These are phyloP conservation scores for Salvia splendens DNA, from an alignment of 257 asterid genomes.

Conservation along the genomic window DNA sequence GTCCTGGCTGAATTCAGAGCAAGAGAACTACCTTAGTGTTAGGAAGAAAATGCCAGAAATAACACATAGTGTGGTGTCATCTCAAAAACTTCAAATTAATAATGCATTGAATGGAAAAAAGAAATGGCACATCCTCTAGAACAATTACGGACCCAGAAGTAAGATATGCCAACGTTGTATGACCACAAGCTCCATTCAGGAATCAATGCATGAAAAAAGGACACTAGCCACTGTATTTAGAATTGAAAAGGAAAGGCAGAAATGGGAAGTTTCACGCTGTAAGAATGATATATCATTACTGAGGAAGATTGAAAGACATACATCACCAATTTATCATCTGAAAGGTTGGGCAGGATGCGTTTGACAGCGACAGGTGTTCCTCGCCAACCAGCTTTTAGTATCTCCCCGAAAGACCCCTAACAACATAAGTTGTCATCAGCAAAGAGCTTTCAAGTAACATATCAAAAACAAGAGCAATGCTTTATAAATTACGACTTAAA, in stretches of 20 bases:
- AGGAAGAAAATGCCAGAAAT: neutral
- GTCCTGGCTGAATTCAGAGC: slow-evolving; percentile 72
- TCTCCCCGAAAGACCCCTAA: slow-evolving; percentile 99
- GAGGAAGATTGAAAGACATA: slow-evolving; percentile 40
- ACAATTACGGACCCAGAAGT: neutral
- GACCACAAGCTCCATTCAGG: slow-evolving; percentile 18
- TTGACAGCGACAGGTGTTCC: slow-evolving; percentile 98
- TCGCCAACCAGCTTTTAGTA: slow-evolving; percentile 88
- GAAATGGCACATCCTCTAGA: slow-evolving; percentile 1
- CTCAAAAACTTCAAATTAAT: neutral
- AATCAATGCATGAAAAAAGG: slow-evolving; percentile 6
- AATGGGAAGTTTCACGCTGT: slow-evolving; percentile 6
- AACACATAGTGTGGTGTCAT: slow-evolving; percentile 11
- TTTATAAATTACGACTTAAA: neutral
- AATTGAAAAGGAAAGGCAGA: slow-evolving; percentile 7
- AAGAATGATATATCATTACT: slow-evolving; percentile 10
- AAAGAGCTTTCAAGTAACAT: slow-evolving; percentile 28
- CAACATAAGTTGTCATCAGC: slow-evolving; percentile 44
- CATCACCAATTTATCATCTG: slow-evolving; percentile 93
- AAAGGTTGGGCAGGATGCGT: slow-evolving; percentile 95
- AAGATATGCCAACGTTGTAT: neutral
- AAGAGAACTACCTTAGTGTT: slow-evolving; percentile 20
- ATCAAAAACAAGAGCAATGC: slow-evolving; percentile 10
- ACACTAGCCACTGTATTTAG: slow-evolving; percentile 5
- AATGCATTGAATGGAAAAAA: slow-evolving; percentile 6